Percentiles rank a stretch among this genome's conserved stretches.
Evolutionary conservation across 768 basidiomycete species (phyloP).

Genomic region (Boletus barrowsii): DNA sequence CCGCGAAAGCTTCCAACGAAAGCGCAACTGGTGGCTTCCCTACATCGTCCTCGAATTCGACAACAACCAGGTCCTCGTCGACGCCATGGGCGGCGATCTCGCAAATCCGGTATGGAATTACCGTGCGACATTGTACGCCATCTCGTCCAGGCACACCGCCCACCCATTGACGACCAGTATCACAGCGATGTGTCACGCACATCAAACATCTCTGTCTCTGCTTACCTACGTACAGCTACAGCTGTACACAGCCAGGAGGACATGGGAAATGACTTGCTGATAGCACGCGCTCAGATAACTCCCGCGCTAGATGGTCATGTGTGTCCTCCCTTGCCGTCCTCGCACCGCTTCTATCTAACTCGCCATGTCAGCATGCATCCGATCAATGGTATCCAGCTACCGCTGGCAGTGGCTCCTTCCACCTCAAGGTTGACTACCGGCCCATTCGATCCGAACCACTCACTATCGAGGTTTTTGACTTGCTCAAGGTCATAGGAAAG

Average conservation of each 20-base stretch:
- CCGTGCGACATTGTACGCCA: conserved; percentile 85
- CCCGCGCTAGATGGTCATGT: conserved; percentile 80
- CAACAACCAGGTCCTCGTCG: conserved; percentile 95
- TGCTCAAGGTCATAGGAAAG: conserved; percentile 97
- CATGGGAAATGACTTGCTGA: conserved; percentile 95
- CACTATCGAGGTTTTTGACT: conserved; percentile 95
- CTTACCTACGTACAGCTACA: conserved; percentile 84
- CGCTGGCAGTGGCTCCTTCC: conserved; percentile 86
- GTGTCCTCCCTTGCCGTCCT: conserved; percentile 24
- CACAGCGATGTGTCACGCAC: conserved; percentile 90
- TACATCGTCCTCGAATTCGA: conserved; percentile 97
- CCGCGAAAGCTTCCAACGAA: conserved; percentile 89
- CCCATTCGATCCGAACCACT: conserved; percentile 79
- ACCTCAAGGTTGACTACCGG: conserved; percentile 93
- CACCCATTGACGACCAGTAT: conserved; percentile 4
- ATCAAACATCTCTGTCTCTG: conserved; percentile 87
- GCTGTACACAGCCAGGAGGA: conserved; percentile 75
- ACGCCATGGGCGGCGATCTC: conserved; percentile 95
- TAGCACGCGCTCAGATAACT: conserved; percentile 88
- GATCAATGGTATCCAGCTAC: conserved; percentile 90
- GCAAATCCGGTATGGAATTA: conserved; percentile 92
- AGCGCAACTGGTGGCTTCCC: conserved; percentile 92
- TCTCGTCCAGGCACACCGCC: neutral
- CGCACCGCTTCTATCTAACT: conserved; percentile 3
- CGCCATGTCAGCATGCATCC: conserved; percentile 56